Base-by-base conservation (phyloP, 2,329 filamentous ascomycete species). In the Ophiosphaerella herpotricha region DNA sequence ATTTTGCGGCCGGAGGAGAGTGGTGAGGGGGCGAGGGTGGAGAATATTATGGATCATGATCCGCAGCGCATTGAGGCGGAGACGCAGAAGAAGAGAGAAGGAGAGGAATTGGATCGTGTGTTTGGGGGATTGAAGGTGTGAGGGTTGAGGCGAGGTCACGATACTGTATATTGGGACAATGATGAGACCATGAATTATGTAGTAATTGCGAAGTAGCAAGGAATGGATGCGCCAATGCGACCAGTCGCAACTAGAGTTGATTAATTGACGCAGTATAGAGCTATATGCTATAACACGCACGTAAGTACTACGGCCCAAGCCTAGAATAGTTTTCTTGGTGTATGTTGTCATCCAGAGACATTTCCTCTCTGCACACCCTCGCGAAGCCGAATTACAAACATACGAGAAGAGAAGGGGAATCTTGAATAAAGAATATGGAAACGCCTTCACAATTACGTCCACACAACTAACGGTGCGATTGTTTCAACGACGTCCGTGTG, bases 401-500 rank as follows among this genome's bases (percentile, higher is more conserved):
- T 74, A 74, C 60, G 66, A 67, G 69, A 67, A 49, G 53, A 58
- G 61, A 64, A 67, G 64, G 71, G 72, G 70, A 74, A 73, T 73
- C 70, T 70, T 57, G 70, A 72, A 67, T 57, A 58, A 66, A 72
- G 63, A 61, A 59, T 61, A 50, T 62, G 43, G 56, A 57, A 42
- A 57, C 53, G 58, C 60, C 53, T 44, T 46, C 51, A 52, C 47
- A 48, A 54, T 41, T 43, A 56, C 52, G 26, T 29, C 47, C 54
- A 52, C 43, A 35, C 52, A 44, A 52, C 53, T 54, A 50, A 54
- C 40, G 13, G 8, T 7, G 37, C 23, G 36, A 29, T 6, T 32
- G 13, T 37, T 75, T 92, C 18, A 96, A 77, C 91, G 91, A 77
- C 92, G 91, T 68, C 92, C 91, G 75, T 94, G 90, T 80, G 90